Evolutionary conservation across 2,329 filamentous ascomycete genomes (phyloP).

Genomic region (Botryosphaeria dothidea): DNA sequence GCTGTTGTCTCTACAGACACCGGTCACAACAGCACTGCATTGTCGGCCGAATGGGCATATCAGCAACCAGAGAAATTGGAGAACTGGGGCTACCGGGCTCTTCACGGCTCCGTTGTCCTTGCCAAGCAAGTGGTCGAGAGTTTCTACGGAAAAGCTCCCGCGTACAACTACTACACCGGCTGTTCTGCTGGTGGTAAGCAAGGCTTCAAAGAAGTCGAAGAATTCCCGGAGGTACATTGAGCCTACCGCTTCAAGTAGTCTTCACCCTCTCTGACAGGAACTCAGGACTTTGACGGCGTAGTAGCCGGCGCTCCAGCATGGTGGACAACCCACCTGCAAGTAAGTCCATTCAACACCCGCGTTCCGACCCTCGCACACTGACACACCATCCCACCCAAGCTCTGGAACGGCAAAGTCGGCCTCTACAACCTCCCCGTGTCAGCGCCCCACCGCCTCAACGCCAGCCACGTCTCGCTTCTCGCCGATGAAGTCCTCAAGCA

Average conservation of each 20-base stretch:
- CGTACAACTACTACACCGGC: slow-evolving; percentile 52
- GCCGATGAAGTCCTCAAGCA: background rate
- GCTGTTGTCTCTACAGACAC: slow-evolving; percentile 43
- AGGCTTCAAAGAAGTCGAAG: slow-evolving; percentile 57
- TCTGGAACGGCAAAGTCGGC: too few species aligned
- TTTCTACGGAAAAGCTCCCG: slow-evolving; percentile 47
- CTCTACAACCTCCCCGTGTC: background rate
- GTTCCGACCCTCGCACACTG: too few species aligned
- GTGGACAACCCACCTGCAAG: slow-evolving; percentile 22
- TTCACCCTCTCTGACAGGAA: too few species aligned
- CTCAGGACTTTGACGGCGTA: slow-evolving; percentile 57
- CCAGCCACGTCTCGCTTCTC: background rate
- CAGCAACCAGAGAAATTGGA: too few species aligned
- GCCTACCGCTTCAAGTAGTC: too few species aligned
- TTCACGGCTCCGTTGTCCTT: slow-evolving; percentile 50
- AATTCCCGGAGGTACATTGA: slow-evolving; percentile 41
- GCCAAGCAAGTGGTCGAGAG: slow-evolving; percentile 50
- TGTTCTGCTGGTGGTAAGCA: slow-evolving; percentile 63
- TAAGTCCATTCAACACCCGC: background rate
- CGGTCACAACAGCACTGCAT: slow-evolving; percentile 41
- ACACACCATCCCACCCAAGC: too few species aligned
- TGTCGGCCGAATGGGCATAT: slow-evolving; percentile 17
- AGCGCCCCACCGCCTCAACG: background rate
- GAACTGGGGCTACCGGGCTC: slow-evolving; percentile 36
- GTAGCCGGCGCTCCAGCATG: slow-evolving; percentile 55